Conservation (phyloP, 192 early-diverging fungal genomes). For the Backusella tuberculispora region DNA sequence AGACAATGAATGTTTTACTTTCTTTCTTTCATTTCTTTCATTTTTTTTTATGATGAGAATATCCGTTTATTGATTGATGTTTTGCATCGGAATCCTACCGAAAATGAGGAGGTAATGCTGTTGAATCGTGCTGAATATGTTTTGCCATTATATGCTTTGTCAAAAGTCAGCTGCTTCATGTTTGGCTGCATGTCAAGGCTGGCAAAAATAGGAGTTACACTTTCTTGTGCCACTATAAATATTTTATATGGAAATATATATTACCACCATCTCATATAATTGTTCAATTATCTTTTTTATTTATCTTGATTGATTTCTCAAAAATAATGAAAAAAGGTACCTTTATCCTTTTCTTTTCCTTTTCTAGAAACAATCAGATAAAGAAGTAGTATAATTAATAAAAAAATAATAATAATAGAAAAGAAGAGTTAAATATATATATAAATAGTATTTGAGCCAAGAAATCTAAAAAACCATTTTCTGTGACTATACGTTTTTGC, state of each 20-base stretch:
- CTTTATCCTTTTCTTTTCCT: no score
- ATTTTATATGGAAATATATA: not conserved
- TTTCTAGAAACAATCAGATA: no score
- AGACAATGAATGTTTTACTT: not conserved
- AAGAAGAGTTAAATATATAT: not conserved
- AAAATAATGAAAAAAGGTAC: no score
- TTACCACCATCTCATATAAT: not conserved
- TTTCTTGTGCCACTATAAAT: not conserved
- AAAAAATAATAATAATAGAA: not conserved
- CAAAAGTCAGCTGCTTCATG: slow-evolving; percentile 6
- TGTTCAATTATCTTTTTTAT: not conserved
- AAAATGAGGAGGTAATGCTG: not conserved
- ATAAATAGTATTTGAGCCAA: not conserved
- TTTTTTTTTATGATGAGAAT: not conserved
- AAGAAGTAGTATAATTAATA: not conserved
- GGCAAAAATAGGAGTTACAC: slow-evolving; percentile 1
- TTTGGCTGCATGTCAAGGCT: slow-evolving; percentile 6
- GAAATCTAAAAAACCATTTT: not conserved
- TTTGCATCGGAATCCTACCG: slow-evolving; percentile 7
- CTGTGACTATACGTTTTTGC: not conserved
- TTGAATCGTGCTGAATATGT: not conserved
- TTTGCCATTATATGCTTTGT: not conserved
- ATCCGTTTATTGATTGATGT: slow-evolving; percentile 6
- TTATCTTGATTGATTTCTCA: no score
- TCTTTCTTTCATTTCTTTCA: not conserved